A percentile compares a stretch with the other conserved stretches of the same genome.
Conservation (phyloP, 1,139 yeast species). For the Yamadazyma aaseri region DNA sequence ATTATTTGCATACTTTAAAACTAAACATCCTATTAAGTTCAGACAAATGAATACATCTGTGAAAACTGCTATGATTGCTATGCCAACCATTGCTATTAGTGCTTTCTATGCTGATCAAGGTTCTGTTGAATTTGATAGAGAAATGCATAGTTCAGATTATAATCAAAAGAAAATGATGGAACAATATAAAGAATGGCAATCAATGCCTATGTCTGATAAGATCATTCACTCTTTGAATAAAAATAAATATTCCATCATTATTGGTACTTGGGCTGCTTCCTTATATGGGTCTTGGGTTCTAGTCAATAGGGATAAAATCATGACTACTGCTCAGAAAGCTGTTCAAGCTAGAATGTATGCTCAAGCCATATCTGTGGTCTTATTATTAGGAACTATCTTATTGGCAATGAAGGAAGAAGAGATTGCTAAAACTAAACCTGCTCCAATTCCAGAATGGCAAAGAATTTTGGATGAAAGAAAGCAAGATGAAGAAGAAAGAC, state of each 20-base stretch:
- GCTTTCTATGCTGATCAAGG: conserved; percentile 51
- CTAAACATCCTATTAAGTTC: conserved; percentile 35
- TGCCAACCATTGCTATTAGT: conserved; percentile 41
- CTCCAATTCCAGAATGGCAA: conserved; percentile 44
- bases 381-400: conserved; percentile 63
- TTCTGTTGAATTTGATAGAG: conserved; percentile 46
- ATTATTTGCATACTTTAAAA: conserved; percentile 31
- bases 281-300: conserved; percentile 79
- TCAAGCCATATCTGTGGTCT: conserved; percentile 70
- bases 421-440: conserved; percentile 32
- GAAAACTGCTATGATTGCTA: conserved; percentile 38
- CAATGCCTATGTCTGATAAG: conserved; percentile 45
- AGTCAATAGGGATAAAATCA: conserved; percentile 72
- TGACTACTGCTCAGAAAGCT: conserved; percentile 80
- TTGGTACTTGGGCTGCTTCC: conserved; percentile 83
- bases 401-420: conserved; percentile 64
- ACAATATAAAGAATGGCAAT: conserved; percentile 53
- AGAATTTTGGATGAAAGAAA: conserved; percentile 25
- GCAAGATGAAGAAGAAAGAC: conserved; percentile 20
- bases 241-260: conserved; percentile 74
- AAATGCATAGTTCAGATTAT: conserved; percentile 36
- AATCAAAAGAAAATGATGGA: conserved; percentile 35
- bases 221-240: conserved; percentile 44
- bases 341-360: conserved; percentile 96
- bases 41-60: conserved; percentile 37